Base-by-base conservation (phyloP, 2,329 filamentous ascomycete species). In the Neodidymelliopsis sp. region DNA sequence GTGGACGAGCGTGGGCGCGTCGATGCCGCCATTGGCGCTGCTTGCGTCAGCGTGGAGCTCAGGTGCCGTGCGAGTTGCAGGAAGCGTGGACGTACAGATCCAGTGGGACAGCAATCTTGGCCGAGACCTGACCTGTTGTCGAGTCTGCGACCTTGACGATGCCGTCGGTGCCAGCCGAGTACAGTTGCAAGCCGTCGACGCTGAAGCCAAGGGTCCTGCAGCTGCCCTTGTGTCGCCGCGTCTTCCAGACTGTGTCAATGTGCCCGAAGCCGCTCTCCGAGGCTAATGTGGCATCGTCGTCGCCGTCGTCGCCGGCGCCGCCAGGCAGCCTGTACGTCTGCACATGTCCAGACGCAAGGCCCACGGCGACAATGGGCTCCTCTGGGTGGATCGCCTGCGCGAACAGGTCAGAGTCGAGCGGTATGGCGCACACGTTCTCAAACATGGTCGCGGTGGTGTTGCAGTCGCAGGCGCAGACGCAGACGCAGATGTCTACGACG, bases 141-240 rank as follows among this genome's bases (percentile, higher is more conserved):
- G 76, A 74, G 55, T 78, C 79, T 18, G 84, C 85, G 29, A 78
- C 79, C 65, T 87, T 87, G 43, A 87, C 79, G 31, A 87, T 73
- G 35, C 83, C 84, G 69, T 87, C 84, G 8, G 83, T 84, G 30
- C 84, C 84, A 3, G 82, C 78, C 15, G 78, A 81, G 59, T 79
- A 85, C 75, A 81, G 74, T 79, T 86, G 80, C 57, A 83, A 77
- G 12, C 93, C 94, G 70, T 97, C 92, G 48, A 84, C 74, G 57
- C 85, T 87, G 74, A 92, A 97, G 4, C 82, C 85, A 45, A 97
- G 76, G 52, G 85, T 87, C 42, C 94, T 83, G 70, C 93, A 97
- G 79, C 91, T 97, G 10, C 91, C 93, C 78, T 96, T 96, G 77
- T 99, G 94, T 53, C 94, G 83, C 60, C 86, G 82, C 4, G 94